Evolutionary conservation across 2,329 filamentous ascomycete genomes (phyloP), one percentile per base, ranked within the genome.

Genomic region (Cytospora piceae): DNA sequence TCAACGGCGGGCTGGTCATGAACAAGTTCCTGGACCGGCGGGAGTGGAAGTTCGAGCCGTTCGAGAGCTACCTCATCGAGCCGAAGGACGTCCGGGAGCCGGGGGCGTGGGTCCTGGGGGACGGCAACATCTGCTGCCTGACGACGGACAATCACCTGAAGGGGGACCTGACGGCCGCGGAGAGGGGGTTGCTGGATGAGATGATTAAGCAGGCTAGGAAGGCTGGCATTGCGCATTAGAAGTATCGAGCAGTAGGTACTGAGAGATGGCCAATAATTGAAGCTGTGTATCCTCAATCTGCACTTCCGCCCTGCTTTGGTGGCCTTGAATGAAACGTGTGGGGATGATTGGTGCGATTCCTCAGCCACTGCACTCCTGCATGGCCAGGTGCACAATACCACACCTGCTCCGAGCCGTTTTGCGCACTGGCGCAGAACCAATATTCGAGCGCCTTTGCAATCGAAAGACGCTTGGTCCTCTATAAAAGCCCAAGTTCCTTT

Each of bases 1-100:
- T 81, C 73, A 82, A 81, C 67, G 80, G 80, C 59, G 81, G 80
- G 77, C 71, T 79, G 17, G 70, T 80, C 8, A 72, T 73, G 49
- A 79, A 77, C 71, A 82, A 81, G 64, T 81, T 78, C 67, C 73
- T 75, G n/a, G 72, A 75, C 24, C 71, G 73, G 51, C 71, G 74
- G 37, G 70, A 75, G 61, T 74, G 74, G 60, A 71, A 73, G 55
- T 77, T 78, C 51, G 73, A 73, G 34, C 71, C 71, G 6, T 80
- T 80, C 67, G 71, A 77, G n/a, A 70, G 71, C 9, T 78, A 72
- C 54, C 64, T 77, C 52, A 64, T 69, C 27, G 77, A 78, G 69
- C 72, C 73, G 17, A 68, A 67, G 24, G 68, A 74, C 2, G 67
- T 69, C 59, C n/a, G 67, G 49, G 58, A 70, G 54, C 70, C 69